Evolutionary conservation across 2,329 filamentous ascomycete species (phyloP), one percentile per base, ranked within the genome.

Genomic region (Teratosphaeria nubilosa): DNA sequence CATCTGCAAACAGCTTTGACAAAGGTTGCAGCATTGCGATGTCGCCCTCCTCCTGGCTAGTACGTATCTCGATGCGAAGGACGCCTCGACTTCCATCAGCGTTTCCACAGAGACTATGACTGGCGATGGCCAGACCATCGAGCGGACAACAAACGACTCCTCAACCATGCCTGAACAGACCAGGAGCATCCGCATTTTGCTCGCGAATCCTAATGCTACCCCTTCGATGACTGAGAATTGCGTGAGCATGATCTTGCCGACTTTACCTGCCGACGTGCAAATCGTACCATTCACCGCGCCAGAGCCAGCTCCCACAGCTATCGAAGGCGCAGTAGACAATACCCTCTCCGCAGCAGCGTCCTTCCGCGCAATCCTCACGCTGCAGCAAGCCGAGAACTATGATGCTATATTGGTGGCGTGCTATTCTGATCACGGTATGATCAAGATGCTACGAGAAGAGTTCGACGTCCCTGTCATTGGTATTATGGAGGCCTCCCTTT

Each of bases 281-380:
- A 72, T 82, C 0, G 72, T 74, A 11, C 77, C 76, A 24, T 81
- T 82, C 69, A 82, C 80, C 4, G 73, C 77, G 0, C 77, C 80
- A 0, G 63, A 73, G 24, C 76, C 66, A 1, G 74, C 77, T 0
- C 79, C 79, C 0, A 77, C 75, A 14, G 79, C 79, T 2, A 77
- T 82, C 31, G 79, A 82, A 68, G 74, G 76, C 45, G 70, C 72
- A 56, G 74, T 78, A 27, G 79, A 82, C 66, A 76, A 74, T 52
- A 72, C 80, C 48, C 75, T 81, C 59, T 79, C 76, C 5, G 75
- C 78, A 0, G 78, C 78, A 4, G 76, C 77, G 3, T 73, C 77
- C 20, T 71, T 78, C 37, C 73, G 78, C 24, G 75, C 76, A 16
- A 69, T 80, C 7, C 65, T 75, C 10, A 75, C 75, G 1, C 72